Conservation (phyloP, 139 green algal species). For the Dunaliella primolecta region DNA sequence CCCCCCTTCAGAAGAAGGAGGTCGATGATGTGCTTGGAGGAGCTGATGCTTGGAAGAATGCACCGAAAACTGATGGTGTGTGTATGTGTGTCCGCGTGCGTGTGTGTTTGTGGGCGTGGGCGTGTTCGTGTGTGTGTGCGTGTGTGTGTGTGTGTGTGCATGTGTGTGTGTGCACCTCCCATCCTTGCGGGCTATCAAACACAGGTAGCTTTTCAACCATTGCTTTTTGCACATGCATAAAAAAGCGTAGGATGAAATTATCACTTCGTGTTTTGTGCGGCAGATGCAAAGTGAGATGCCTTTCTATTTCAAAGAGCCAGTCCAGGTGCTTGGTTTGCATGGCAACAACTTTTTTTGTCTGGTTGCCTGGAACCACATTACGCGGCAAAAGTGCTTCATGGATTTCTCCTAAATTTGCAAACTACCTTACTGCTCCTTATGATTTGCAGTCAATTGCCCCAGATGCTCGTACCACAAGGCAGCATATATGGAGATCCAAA, state of each 20-base stretch:
- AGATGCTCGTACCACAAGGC: conserved; percentile 77
- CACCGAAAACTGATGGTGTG: conserved; percentile 72
- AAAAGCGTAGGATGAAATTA: neutral
- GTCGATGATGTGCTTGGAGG: conserved; percentile 89
- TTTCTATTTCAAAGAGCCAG: neutral
- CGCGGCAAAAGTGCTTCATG: too few relatives aligned
- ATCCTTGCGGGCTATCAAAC: neutral
- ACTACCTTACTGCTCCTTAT: neutral
- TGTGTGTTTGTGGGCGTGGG: too few relatives aligned
- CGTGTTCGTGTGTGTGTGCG: too few relatives aligned
- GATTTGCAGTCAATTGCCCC: conserved; percentile 62
- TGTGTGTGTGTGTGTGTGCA: too few relatives aligned
- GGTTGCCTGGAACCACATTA: too few relatives aligned
- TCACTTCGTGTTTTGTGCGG: neutral
- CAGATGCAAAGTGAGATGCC: neutral
- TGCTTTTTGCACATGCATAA: neutral
- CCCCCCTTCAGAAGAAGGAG: conserved; percentile 66
- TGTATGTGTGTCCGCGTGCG: too few relatives aligned
- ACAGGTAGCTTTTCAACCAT: neutral
- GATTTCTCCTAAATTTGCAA: neutral
- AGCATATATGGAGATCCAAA: conserved; percentile 95
- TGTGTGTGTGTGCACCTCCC: neutral
- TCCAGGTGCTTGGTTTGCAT: too few relatives aligned
- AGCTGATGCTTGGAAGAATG: conserved; percentile 88
- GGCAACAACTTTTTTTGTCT: too few relatives aligned